Evolutionary conservation across 2,329 filamentous ascomycete genomes (phyloP), one percentile per base, ranked within the genome.

Genomic region (Cercospora zeina): DNA sequence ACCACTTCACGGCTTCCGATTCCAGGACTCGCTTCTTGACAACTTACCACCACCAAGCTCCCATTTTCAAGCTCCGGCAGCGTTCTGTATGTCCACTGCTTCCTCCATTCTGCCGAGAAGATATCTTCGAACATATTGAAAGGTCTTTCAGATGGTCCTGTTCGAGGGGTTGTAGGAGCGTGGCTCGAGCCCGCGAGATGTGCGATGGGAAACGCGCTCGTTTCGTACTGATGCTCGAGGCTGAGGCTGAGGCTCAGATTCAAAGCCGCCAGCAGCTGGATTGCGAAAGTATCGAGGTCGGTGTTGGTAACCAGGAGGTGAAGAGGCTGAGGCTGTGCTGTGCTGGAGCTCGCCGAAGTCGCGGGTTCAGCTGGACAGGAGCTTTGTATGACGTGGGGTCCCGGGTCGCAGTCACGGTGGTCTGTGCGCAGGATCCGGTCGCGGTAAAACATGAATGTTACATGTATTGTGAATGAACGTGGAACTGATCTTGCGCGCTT

Each of bases 51-150:
- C 8, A 51, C 47, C 24, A 51, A 30, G 9, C 24, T 30, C n/a
- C 24, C 24, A 31, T 31, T 51, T 21, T 51, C 24, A 33, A 51
- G 47, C 8, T 30, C 47, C 3, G 13, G 24, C 24, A 51, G 47
- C 24, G 47, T 51, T 33, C 47, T 51, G 24, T 51, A 33, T 24
- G 47, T 30, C 47, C 47, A 51, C 47, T 51, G 47, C 24, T 51
- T n/a, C 47, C 47, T 51, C 47, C 47, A 51, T n/a, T 51, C 47
- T 16, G 21, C 24, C 13, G 47, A 51, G 30, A n/a, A 30, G 24
- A 51, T 1, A 6, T 51, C 8, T 4, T 51, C 47, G 47, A 51
- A 7, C 30, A 30, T 30, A 51, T n/a, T 33, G 1, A 51, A 21
- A 10, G 3, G 13, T 31, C 2, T 31, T 31, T 51, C 47, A 45